Conservation (phyloP, 306 rosid species). For the Prinsepia uniflora region DNA sequence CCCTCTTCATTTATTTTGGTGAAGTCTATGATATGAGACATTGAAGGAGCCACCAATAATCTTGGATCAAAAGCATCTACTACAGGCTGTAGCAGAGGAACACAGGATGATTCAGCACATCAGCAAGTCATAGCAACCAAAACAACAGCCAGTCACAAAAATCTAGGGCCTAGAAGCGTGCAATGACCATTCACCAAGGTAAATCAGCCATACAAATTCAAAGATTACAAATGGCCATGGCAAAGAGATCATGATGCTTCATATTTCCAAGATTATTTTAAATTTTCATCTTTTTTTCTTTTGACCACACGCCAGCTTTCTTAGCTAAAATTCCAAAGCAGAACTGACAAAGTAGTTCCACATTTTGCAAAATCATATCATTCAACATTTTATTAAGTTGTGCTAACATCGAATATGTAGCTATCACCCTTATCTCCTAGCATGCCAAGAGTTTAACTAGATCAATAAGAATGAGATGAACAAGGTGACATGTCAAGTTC, state of each 20-base stretch:
- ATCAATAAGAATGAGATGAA: background rate
- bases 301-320: background rate
- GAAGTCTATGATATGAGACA: constrained; percentile 78
- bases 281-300: background rate
- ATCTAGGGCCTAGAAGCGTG: background rate
- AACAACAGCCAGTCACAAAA: constrained; percentile 13
- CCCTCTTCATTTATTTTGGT: constrained; percentile 75
- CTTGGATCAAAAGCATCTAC: constrained; percentile 99
- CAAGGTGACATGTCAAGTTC: background rate
- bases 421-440: constrained; percentile 8
- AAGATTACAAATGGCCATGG: background rate
- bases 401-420: background rate
- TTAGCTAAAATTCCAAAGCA: background rate
- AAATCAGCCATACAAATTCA: background rate
- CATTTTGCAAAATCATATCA: background rate
- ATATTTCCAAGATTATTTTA: background rate
- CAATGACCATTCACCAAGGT: background rate
- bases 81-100: constrained; percentile 60
- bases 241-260: background rate
- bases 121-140: background rate
- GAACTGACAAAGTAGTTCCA: background rate
- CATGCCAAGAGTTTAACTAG: background rate
- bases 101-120: constrained; percentile 18
- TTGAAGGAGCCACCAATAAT: constrained; percentile 76
- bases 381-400: background rate